phyloP scores from a whole-genome alignment of 108 stramenopile species.

The Stephanodiscus minutulus region DNA sequence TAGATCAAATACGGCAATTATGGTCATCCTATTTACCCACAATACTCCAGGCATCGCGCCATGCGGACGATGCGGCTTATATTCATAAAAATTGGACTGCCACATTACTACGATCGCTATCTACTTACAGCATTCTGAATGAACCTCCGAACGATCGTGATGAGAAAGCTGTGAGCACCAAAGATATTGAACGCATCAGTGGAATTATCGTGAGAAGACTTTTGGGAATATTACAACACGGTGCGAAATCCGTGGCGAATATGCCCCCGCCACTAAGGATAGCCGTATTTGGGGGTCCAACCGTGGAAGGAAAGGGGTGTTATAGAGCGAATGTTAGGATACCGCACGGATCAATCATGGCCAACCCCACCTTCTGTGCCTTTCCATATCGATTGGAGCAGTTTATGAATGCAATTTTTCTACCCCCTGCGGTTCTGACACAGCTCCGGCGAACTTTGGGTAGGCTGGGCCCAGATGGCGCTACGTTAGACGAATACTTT shows the following conservation, averaged over 20 bases:
- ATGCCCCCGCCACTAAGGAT: constrained; percentile 49
- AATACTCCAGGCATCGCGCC: constrained; percentile 47
- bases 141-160: constrained; percentile 5
- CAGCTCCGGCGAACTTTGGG: constrained; percentile 14
- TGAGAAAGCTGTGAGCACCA: constrained; percentile 5
- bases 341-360: constrained; percentile 39
- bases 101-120: constrained; percentile 34
- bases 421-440: constrained; percentile 28
- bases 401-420: constrained; percentile 42
- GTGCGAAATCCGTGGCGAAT: constrained; percentile 1
- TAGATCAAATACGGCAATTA: constrained; percentile 34
- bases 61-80: constrained; percentile 31
- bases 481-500: constrained; percentile 10
- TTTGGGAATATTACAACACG: constrained; percentile 32
- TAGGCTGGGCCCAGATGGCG: background rate
- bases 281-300: constrained; percentile 52
- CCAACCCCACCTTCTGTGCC: constrained; percentile 50
- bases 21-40: constrained; percentile 44
- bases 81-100: constrained; percentile 35
- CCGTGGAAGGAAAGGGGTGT: constrained; percentile 45
- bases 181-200: constrained; percentile 33
- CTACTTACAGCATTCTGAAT: constrained; percentile 34
- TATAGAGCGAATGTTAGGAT: constrained; percentile 33
- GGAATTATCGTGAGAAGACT: constrained; percentile 39
- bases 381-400: constrained; percentile 53